These are phyloP conservation scores for Rosa lucieae DNA, from an alignment of 306 rosid genomes.

Conservation along the genomic window DNA sequence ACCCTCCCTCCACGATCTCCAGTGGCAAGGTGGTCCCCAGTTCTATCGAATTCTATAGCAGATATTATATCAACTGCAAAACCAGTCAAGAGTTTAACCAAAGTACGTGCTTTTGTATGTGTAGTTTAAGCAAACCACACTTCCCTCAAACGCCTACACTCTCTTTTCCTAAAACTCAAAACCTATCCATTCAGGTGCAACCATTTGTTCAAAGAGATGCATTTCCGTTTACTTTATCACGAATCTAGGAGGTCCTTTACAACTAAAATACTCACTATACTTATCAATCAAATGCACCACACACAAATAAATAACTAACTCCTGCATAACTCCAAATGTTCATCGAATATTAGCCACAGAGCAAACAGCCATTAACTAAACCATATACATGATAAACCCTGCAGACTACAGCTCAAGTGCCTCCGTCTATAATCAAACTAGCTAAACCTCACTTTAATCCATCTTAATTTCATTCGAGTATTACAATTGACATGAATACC, in stretches of 20 bases:
- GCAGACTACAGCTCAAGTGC: constrained; percentile 5
- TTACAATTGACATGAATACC: neutral
- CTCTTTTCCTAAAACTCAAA: neutral
- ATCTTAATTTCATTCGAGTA: neutral
- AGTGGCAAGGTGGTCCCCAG: constrained; percentile 61
- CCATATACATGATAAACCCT: neutral
- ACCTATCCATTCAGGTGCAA: neutral
- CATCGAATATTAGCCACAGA: constrained; percentile 6
- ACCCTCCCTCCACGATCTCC: constrained; percentile 71
- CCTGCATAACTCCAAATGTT: neutral
- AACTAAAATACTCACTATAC: neutral
- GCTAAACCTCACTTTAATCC: neutral
- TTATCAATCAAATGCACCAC: neutral
- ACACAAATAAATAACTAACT: neutral
- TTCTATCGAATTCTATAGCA: constrained; percentile 55
- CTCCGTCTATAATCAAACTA: constrained; percentile 2
- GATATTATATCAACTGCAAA: constrained; percentile 65
- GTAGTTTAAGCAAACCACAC: neutral
- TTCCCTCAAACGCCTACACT: neutral
- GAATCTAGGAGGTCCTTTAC: neutral
- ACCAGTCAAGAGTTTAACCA: constrained; percentile 9
- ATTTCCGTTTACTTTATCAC: neutral
- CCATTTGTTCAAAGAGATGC: neutral
- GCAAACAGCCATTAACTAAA: neutral
- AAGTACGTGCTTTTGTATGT: neutral